Conservation (phyloP, 2,329 filamentous ascomycete species). For the Tolypocladium nubicola region DNA sequence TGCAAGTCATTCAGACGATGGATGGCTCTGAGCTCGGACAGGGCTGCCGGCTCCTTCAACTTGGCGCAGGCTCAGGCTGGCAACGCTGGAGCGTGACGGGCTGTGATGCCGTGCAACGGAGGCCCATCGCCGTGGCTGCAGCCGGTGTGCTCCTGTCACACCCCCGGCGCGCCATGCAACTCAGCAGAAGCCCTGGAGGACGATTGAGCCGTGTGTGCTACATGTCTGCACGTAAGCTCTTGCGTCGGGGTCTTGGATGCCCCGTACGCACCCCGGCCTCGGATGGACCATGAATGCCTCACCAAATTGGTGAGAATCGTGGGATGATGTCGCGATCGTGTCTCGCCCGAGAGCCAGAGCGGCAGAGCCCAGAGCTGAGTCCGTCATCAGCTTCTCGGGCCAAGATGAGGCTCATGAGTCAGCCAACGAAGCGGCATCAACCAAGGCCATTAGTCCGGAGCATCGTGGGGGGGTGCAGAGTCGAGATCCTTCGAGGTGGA, state of each 20-base stretch:
- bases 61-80: neutral
- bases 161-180: neutral
- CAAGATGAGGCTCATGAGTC: neutral
- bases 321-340: neutral
- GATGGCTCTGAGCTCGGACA: neutral
- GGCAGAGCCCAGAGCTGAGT: neutral
- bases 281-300: neutral
- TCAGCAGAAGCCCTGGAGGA: neutral
- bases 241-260: neutral
- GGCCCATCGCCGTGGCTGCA: neutral
- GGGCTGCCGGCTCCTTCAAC: neutral
- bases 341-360: neutral
- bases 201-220: neutral
- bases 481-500: neutral
- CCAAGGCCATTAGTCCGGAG: neutral
- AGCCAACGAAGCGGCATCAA: neutral
- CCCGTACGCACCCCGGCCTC: neutral
- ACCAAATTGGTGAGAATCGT: neutral
- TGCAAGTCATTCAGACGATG: neutral
- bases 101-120: neutral
- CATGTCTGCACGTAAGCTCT: neutral
- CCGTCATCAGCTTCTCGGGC: neutral
- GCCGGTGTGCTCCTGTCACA: neutral
- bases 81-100: neutral
- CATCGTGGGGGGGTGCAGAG: neutral